Base-by-base conservation (phyloP, 1,284 basidiomycete genomes). In the Ustilago xerochloae region DNA sequence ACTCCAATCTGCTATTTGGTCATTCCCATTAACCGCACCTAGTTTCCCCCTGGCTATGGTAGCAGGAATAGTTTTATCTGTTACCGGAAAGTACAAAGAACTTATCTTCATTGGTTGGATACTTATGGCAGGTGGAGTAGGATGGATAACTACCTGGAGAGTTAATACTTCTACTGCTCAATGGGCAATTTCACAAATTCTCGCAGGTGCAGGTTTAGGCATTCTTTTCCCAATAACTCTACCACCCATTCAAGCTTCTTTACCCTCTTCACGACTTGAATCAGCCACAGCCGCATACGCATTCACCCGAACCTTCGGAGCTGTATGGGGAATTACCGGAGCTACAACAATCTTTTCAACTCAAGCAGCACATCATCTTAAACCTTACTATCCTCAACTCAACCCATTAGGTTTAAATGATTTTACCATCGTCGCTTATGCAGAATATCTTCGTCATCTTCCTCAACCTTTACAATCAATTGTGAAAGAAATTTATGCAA, bases 1-100 rank as follows among this genome's bases (percentile, higher is more conserved):
- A 0, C 80, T 86, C 7, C 70, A 77, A 0, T 86, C 87, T 1
- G 87, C 87, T 0, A 84, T 89, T 22, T 81, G 86, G 46, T 62
- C 84, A 2, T 84, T 88, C 53, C 76, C 84, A 2, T 59, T 86
- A 3, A 74, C 63, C 1, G 77, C 74, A 0, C 77, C 77, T 6
- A 54, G 55, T 0, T 61, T 64, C 22, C 66, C 78, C 4, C 41
- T 70, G 15, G 73, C 78, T 22, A 66, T 77, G 61, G 28, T 67
- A 6, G 69, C 79, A 0, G 79, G 81, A 0, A 54, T 77, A 18
- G 33, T 63, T 0, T 71, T 84, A 56, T 75, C 71, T 4, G 35
- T 80, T 8, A 76, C 79, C 3, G 79, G 80, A 0, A 72, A 78
- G 54, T 85, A 84, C 65, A 75, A 70, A 39, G 9, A 20, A 7